A percentile compares a stretch with the other conserved stretches of the same genome.
phyloP scores from a whole-genome alignment of 2,329 filamentous ascomycete genomes.

The Parascedosporium putredinis region DNA sequence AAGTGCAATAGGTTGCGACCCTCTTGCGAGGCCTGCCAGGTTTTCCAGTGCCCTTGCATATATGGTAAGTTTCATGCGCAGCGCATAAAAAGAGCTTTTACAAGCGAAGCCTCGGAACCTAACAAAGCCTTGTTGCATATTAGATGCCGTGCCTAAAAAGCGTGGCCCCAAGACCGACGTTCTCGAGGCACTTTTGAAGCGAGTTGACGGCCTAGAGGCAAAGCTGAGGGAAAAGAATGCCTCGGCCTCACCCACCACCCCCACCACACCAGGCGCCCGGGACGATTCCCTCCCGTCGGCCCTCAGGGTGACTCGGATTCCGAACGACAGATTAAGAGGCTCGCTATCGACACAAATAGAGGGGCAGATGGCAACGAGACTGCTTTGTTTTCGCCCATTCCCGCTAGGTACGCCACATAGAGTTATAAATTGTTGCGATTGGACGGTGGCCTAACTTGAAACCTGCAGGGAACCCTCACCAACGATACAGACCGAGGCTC shows the following conservation, averaged over 20 bases:
- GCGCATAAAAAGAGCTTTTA: too few species aligned
- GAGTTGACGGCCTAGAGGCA: conserved; percentile 77
- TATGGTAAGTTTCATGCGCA: conserved; percentile 66
- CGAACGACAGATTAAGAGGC: conserved; percentile 22
- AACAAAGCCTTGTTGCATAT: not conserved
- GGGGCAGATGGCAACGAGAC: conserved; percentile 25
- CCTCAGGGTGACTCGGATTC: not conserved
- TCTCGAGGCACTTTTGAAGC: conserved; percentile 70
- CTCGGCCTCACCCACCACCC: conserved; percentile 13
- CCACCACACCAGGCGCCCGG: conserved; percentile 16
- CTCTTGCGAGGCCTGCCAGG: conserved; percentile 78
- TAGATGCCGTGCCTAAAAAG: conserved; percentile 84
- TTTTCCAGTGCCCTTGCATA: conserved; percentile 79
- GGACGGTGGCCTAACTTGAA: conserved; percentile 1
- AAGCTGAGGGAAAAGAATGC: conserved; percentile 59
- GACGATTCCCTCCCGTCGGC: not conserved
- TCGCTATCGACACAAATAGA: conserved; percentile 25
- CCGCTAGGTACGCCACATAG: conserved; percentile 21
- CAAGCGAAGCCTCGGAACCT: not conserved
- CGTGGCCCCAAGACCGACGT: conserved; percentile 85
- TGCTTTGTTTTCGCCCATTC: conserved; percentile 31
- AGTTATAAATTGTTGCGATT: not conserved
- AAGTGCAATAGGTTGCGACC: conserved; percentile 83
- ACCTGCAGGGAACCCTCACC: conserved; percentile 13
- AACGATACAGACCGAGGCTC: conserved; percentile 44